Percentiles rank a stretch among this genome's conserved stretches.
Conservation (phyloP, 768 basidiomycete genomes). For the Auriscalpium microsporum region DNA sequence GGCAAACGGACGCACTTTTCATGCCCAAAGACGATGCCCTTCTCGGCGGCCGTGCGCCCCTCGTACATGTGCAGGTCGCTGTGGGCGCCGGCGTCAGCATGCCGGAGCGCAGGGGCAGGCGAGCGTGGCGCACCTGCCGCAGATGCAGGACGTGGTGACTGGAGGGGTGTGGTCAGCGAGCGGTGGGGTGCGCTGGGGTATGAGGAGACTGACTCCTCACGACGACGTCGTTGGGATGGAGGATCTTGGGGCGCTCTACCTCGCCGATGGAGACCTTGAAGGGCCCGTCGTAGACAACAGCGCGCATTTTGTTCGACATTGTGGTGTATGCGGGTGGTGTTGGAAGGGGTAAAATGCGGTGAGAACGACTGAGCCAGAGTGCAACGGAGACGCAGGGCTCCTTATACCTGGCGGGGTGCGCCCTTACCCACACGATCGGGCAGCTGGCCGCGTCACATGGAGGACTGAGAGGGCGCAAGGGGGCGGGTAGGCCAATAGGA, state of each 20-base stretch:
- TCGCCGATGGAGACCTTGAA: slow-evolving; percentile 39
- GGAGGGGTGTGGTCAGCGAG: no score
- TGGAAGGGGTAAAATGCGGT: neutral
- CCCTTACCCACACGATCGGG: neutral
- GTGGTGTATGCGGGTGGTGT: neutral
- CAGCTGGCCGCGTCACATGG: neutral
- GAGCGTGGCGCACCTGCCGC: slow-evolving; percentile 30
- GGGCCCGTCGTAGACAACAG: slow-evolving; percentile 46
- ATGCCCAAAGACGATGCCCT: slow-evolving; percentile 46
- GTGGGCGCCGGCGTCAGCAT: neutral
- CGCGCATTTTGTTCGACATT: slow-evolving; percentile 31
- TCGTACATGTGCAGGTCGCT: slow-evolving; percentile 52
- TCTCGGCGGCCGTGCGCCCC: slow-evolving; percentile 41
- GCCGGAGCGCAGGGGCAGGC: neutral
- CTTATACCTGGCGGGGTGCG: neutral
- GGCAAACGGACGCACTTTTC: slow-evolving; percentile 34
- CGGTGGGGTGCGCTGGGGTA: no score
- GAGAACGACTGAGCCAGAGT: neutral
- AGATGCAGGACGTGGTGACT: slow-evolving; percentile 35
- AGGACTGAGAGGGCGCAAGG: neutral
- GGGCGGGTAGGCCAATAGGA: neutral
- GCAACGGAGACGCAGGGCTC: neutral
- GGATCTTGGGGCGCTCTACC: slow-evolving; percentile 38
- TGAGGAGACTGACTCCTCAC: slow-evolving; percentile 30
- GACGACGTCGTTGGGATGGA: slow-evolving; percentile 46